Conservation (phyloP, 2,329 filamentous ascomycete species). For the Blastomyces percursus region DNA sequence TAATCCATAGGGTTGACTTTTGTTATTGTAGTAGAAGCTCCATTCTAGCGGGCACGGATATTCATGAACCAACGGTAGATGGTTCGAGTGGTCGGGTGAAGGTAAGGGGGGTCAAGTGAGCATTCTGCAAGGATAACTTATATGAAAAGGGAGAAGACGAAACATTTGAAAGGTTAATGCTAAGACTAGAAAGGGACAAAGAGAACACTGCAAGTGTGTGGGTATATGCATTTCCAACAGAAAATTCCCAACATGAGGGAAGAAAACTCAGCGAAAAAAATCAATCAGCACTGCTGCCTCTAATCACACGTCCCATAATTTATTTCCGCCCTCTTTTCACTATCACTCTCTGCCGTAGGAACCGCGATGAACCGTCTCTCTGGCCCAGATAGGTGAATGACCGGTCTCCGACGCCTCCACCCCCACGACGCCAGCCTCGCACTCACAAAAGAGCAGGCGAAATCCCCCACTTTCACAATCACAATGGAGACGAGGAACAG, state of each 20-base stretch:
- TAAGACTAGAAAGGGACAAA: not conserved
- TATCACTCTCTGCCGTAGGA: not conserved
- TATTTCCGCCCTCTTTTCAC: not conserved
- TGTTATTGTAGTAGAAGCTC: not conserved
- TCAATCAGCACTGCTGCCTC: not conserved
- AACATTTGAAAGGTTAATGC: not conserved
- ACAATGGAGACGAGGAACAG: constrained; percentile 12
- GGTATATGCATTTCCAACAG: not conserved
- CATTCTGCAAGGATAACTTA: not conserved
- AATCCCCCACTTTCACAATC: constrained; percentile 7
- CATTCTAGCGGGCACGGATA: not conserved
- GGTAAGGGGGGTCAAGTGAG: not conserved
- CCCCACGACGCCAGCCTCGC: not conserved
- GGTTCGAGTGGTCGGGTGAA: not conserved
- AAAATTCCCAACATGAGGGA: not conserved
- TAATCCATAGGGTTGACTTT: too few relatives aligned
- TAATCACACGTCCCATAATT: not conserved
- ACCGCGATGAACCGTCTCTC: constrained; percentile 3
- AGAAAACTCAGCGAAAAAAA: not conserved
- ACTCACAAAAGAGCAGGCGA: not conserved
- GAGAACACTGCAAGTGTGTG: not conserved
- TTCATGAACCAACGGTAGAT: not conserved
- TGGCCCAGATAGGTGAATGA: constrained; percentile 3
- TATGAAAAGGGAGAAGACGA: not conserved
- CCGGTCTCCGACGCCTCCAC: not conserved